phyloP scores from a whole-genome alignment of 768 basidiomycete species.

The Amanita fuliginea region DNA sequence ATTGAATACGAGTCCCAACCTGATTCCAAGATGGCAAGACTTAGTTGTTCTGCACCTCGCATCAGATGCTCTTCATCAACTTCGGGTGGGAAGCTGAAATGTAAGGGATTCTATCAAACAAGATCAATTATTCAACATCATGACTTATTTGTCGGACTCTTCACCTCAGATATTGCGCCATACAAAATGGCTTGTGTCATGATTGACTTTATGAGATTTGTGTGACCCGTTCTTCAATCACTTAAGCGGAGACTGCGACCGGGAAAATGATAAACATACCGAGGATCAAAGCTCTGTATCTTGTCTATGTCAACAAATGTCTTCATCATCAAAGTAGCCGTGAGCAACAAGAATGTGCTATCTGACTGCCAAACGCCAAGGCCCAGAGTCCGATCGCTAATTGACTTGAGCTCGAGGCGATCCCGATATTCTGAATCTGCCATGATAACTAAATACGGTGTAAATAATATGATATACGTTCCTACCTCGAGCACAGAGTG shows the following conservation, averaged over 20 bases:
- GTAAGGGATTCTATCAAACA: conserved; percentile 51
- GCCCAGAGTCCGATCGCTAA: conserved; percentile 58
- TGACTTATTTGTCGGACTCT: conserved; percentile 1
- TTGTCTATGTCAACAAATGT: conserved; percentile 49
- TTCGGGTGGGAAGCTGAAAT: conserved; percentile 73
- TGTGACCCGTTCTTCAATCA: conserved; percentile 40
- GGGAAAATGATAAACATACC: conserved; percentile 32
- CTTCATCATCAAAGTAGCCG: conserved; percentile 63
- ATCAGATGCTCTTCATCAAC: conserved; percentile 72
- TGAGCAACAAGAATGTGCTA: conserved; percentile 44
- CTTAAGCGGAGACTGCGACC: background rate
- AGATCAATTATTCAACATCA: background rate
- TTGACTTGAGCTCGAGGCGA: conserved; percentile 60
- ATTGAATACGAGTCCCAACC: conserved; percentile 28
- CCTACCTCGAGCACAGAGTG: conserved; percentile 57
- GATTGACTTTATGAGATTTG: conserved; percentile 62
- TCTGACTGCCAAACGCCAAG: conserved; percentile 47
- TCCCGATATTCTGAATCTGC: conserved; percentile 63
- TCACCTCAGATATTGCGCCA: conserved; percentile 53
- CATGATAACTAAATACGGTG: background rate
- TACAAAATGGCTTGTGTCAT: conserved; percentile 81
- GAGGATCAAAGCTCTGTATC: conserved; percentile 46
- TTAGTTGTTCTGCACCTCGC: conserved; percentile 70
- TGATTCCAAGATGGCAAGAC: conserved; percentile 59
- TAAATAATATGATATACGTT: background rate